Evolutionary conservation across 805 yeast genomes (phyloP), one percentile per base, ranked within the genome.

Genomic region (Metschnikowia arizonensis): DNA sequence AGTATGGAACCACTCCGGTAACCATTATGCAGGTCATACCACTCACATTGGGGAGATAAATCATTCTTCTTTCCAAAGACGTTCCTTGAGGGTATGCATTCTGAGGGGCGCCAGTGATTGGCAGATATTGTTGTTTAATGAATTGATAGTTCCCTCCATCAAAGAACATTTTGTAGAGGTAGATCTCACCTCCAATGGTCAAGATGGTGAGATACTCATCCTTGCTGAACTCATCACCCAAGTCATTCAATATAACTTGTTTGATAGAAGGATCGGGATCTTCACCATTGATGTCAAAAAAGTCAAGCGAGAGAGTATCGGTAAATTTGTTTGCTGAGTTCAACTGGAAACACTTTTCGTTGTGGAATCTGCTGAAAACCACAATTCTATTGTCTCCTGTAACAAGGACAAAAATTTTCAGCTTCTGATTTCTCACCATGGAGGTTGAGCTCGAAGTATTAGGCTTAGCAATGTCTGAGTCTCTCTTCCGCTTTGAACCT

Each of bases 151-250:
- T 68, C 21, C 62, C 73, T 14, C 76, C 76, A 54, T 73, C 79
- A 48, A 68, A 68, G 49, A 64, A 79, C 29, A 82, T 66, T 53
- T 79, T 81, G 61, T 88, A 89, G 41, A 85, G 66, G 29, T 79
- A 68, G 2, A 88, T 67, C 60, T 88, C 93, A 54, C 95, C 95
- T 43, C 95, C 93, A 58, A 82, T 78, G 0, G 95, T 88, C 41
- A 88, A 64, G 6, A 87, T 70, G 0, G 88, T 74, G 47, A 89
- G 61, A 59, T 81, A 81, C 53, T 85, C 89, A 39, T 81, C 83
- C 35, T 75, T 72, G 5, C 56, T 39, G 24, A 59, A 50, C 7
- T 65, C 60, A 55, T 84, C 86, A 4, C 96, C 96, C 25, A 88
- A 57, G 37, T 76, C 76, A 36, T 80, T 76, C 61, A 83, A 74